Base-by-base conservation (phyloP, 305 asterid genomes). In the Fraxinus sp. region DNA sequence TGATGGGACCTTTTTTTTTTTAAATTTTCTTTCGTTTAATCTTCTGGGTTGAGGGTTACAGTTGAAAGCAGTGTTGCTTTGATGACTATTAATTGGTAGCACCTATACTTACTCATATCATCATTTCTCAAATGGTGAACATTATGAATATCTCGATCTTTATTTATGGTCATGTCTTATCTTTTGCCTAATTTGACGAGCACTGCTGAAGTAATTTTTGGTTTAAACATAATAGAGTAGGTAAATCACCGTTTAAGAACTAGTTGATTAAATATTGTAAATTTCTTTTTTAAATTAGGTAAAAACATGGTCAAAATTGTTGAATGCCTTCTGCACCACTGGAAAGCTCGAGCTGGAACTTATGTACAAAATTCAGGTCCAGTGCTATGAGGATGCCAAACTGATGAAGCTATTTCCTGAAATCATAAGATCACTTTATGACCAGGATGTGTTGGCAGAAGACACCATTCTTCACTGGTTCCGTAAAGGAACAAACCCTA, bases 401-500 rank as follows among this genome's bases (percentile, higher is more conserved):
- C 90, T 96, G 92, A 93, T 96, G 98, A 96, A 96, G 83, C 87
- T 94, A 80, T 96, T 96, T 79, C 99, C 98, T 75, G 98, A 96
- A 82, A 94, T 96, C 81, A 87, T 96, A 81, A 94, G 91, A 91
- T 93, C 98, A 9, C 97, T 96, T 4, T 96, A 96, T 44, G 98
- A 93, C 78, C 94, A 93, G 88, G 99, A 96, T 86, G 98, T 96
- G 57, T 95, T 96, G 79, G 97, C 99, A 11, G 98, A 96, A 87
- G 97, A 96, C 84, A 92, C 98, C 80, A 93, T 96, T 87, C 98
- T 92, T 88, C 98, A 94, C 85, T 96, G 99, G 99, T 96, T 93
- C 90, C 93, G 90, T 2, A 96, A 92, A 88, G 98, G 99, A 90
- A 88, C 98, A 39, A 93, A 88, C 86, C 94, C 83, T 8, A 96